Conservation (phyloP, 257 asterid genomes). For the Gynochthodes officinalis region DNA sequence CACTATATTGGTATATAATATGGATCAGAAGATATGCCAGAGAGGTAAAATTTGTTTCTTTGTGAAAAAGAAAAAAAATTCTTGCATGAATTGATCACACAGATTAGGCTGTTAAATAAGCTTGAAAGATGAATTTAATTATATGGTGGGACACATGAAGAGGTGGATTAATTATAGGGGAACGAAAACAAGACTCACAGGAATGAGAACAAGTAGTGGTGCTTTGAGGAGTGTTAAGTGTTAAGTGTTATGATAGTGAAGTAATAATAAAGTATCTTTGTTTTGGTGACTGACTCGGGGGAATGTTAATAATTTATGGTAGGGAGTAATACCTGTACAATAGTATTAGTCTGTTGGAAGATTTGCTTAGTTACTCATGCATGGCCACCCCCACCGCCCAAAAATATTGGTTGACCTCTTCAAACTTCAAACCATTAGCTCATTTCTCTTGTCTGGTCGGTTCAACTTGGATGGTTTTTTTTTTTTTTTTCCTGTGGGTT, state of each 20-base stretch:
- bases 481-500: too few relatives aligned
- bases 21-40: not conserved
- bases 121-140: too few relatives aligned
- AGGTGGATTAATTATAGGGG: not conserved
- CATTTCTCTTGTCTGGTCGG: not conserved
- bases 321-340: too few relatives aligned
- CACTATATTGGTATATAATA: not conserved
- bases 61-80: too few relatives aligned
- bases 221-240: not conserved
- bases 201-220: not conserved
- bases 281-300: too few relatives aligned
- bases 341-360: not conserved
- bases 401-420: not conserved
- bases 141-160: not conserved
- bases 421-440: not conserved
- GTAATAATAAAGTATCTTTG: too few relatives aligned
- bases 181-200: not conserved
- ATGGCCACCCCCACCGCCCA: slow-evolving; percentile 1
- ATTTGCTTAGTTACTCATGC: not conserved
- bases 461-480: not conserved
- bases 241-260: too few relatives aligned
- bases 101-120: not conserved
- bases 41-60: not conserved
- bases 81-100: not conserved
- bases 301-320: too few relatives aligned